Conservation (phyloP, 805 yeast genomes). For the Yarrowia porcina region DNA sequence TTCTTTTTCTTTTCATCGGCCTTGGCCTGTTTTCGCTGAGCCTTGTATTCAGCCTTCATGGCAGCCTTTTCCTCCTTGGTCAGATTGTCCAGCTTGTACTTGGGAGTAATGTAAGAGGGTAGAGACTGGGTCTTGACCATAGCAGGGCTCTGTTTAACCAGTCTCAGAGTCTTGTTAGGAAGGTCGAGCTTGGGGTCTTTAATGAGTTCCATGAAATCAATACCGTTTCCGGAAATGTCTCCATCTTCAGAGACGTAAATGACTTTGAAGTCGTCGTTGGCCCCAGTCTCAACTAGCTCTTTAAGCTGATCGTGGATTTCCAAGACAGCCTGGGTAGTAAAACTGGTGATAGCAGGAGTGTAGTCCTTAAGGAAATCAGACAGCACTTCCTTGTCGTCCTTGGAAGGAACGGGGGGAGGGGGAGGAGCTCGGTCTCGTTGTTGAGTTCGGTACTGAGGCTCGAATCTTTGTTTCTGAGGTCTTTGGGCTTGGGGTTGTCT, state of each 20-base stretch:
- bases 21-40: conserved; percentile 17
- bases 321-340: background rate
- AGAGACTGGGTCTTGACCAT: conserved; percentile 16
- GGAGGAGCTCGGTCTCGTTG: background rate
- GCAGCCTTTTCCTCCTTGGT: conserved; percentile 10
- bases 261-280: background rate
- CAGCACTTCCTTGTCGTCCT: background rate
- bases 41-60: conserved; percentile 13
- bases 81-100: conserved; percentile 8
- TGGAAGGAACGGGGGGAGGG: background rate
- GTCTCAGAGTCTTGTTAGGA: background rate
- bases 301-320: background rate
- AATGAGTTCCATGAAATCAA: background rate
- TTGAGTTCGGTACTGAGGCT: too few relatives aligned
- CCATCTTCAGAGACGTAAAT: conserved; percentile 1
- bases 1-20: conserved; percentile 7
- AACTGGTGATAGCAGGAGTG: background rate
- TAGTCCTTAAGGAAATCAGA: background rate
- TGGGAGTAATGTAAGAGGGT: conserved; percentile 5
- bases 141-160: conserved; percentile 9
- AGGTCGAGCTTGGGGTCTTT: conserved; percentile 8
- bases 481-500: background rate
- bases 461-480: background rate
- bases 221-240: background rate
- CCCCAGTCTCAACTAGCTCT: background rate